phyloP scores from a whole-genome alignment of 2,329 filamentous ascomycete species.

The Colletotrichum lentis region DNA sequence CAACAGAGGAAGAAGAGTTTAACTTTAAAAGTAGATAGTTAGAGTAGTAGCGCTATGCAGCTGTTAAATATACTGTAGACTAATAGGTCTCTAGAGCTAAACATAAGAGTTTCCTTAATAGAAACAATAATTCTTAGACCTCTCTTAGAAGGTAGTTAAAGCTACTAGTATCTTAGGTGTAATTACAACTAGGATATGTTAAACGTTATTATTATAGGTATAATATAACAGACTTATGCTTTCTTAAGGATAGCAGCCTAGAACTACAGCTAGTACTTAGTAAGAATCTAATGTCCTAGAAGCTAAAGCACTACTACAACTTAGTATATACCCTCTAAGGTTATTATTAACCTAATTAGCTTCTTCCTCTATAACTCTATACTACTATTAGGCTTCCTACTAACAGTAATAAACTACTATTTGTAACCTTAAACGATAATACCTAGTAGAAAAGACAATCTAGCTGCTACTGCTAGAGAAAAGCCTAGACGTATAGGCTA shows the following conservation, averaged over 20 bases:
- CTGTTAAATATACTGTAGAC: no score
- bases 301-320: neutral
- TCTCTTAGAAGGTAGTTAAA: no score
- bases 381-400: neutral
- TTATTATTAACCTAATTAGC: neutral
- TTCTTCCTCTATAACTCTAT: neutral
- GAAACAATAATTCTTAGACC: no score
- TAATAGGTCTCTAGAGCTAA: no score
- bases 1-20: no score
- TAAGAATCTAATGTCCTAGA: neutral
- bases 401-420: conserved; percentile 38
- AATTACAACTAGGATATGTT: no score
- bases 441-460: conserved; percentile 37
- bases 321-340: neutral
- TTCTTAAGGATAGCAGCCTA: conserved; percentile 5
- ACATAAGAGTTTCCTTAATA: no score
- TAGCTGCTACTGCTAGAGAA: neutral
- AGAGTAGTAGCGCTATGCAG: no score
- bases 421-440: conserved; percentile 39
- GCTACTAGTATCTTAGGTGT: no score
- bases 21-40: no score
- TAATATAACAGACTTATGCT: no score
- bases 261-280: neutral
- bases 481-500: neutral
- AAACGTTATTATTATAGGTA: no score